These are phyloP conservation scores for Leccinum longicurvipes DNA, from an alignment of 768 basidiomycete species.

Conservation along the genomic window DNA sequence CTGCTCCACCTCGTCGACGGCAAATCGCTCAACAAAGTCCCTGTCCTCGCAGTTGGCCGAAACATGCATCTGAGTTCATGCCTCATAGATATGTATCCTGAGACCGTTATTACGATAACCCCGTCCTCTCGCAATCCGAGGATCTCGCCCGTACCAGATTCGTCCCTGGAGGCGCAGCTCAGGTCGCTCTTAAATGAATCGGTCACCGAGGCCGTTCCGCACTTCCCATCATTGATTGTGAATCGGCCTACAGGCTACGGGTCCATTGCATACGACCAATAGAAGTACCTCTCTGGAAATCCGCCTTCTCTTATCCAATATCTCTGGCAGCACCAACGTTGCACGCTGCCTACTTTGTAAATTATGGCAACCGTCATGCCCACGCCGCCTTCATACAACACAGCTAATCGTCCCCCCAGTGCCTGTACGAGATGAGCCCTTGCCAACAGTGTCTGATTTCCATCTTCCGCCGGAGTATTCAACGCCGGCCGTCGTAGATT, in stretches of 20 bases:
- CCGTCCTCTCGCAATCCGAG: conserved; percentile 16
- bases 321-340: neutral
- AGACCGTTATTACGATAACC: conserved; percentile 2
- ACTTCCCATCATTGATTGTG: conserved; percentile 12
- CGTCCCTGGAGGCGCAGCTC: conserved; percentile 2
- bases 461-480: neutral
- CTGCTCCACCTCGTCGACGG: neutral
- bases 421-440: too few species aligned
- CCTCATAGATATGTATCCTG: neutral
- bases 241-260: conserved; percentile 8
- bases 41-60: neutral
- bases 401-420: too few species aligned
- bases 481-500: neutral
- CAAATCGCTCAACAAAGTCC: neutral
- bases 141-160: conserved; percentile 3
- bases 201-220: conserved; percentile 2
- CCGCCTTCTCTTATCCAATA: conserved; percentile 1
- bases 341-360: neutral
- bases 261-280: neutral
- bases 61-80: conserved; percentile 8
- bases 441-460: neutral
- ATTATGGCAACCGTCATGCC: conserved; percentile 3
- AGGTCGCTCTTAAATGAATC: conserved; percentile 5
- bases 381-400: too few species aligned
- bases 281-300: conserved; percentile 2